These are phyloP conservation scores for Styphnolobium japonicum DNA, from an alignment of 306 rosid species.

Conservation along the genomic window DNA sequence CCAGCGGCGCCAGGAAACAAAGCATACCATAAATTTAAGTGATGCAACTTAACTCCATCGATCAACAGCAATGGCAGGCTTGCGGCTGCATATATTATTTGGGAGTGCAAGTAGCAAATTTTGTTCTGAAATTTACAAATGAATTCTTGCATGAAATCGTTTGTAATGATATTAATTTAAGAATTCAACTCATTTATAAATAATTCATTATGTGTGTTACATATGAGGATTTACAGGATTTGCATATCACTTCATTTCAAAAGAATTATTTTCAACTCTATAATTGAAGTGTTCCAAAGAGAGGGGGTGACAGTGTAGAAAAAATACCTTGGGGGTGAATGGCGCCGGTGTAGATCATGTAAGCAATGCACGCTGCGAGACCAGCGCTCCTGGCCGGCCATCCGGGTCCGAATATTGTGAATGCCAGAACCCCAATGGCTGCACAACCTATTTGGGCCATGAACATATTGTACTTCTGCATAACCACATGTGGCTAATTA, in stretches of 20 bases:
- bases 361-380: constrained; percentile 75
- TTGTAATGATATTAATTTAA: too few species aligned
- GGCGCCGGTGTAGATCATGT: constrained; percentile 74
- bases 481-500: background rate
- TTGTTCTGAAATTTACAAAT: too few species aligned
- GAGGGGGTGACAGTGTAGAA: background rate
- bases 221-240: too few species aligned
- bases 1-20: constrained; percentile 79
- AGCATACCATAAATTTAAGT: constrained; percentile 73
- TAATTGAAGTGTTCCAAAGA: too few species aligned
- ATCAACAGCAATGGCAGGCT: constrained; percentile 88
- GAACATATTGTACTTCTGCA: constrained; percentile 87
- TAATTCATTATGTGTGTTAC: too few species aligned
- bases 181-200: too few species aligned
- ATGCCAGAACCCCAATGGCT: constrained; percentile 75
- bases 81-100: constrained; percentile 62
- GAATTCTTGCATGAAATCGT: too few species aligned
- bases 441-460: constrained; percentile 95
- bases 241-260: too few species aligned
- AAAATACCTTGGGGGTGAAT: constrained; percentile 82
- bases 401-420: constrained; percentile 77
- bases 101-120: too few species aligned
- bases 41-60: constrained; percentile 79
- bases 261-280: too few species aligned
- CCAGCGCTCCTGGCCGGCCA: constrained; percentile 78